phyloP scores from a whole-genome alignment of 2,329 filamentous ascomycete genomes.

The Scorias spongiosa region DNA sequence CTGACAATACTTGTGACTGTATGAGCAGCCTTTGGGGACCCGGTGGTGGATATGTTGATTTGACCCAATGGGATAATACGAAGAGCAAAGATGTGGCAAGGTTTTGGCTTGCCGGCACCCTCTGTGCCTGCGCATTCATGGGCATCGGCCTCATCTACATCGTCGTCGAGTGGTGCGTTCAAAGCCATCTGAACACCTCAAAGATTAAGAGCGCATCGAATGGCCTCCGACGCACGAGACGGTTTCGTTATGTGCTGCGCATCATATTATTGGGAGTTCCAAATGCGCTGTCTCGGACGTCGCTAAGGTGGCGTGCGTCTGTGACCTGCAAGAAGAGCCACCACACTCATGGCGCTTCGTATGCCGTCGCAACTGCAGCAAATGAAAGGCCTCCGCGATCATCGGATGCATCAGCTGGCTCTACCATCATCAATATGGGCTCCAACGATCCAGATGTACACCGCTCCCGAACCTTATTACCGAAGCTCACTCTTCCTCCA shows the following conservation, averaged over 20 bases:
- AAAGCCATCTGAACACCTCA: conserved; percentile 21
- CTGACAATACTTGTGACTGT: conserved; percentile 28
- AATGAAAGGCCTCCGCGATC: not conserved
- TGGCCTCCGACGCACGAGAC: conserved; percentile 6
- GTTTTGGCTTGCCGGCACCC: conserved; percentile 21
- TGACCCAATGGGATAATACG: conserved; percentile 18
- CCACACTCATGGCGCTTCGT: not conserved
- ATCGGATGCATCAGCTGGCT: not conserved
- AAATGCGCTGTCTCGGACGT: not conserved
- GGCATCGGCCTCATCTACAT: conserved; percentile 21
- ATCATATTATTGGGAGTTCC: not conserved
- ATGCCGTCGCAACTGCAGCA: not conserved
- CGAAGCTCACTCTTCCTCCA: not conserved
- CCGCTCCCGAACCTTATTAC: no score
- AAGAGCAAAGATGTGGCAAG: conserved; percentile 14
- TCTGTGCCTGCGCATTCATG: conserved; percentile 18
- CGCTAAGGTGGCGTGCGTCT: not conserved
- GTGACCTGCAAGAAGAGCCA: not conserved
- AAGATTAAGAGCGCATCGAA: conserved; percentile 3
- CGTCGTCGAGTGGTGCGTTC: conserved; percentile 24
- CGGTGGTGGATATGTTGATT: conserved; percentile 26
- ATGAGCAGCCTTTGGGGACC: conserved; percentile 23
- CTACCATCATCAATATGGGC: not conserved
- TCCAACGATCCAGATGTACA: not conserved
- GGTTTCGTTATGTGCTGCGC: conserved; percentile 1